Evolutionary conservation across 352 stramenopile species (phyloP), one percentile per base, ranked within the genome.

Genomic region (Saprolegnia diclina): DNA sequence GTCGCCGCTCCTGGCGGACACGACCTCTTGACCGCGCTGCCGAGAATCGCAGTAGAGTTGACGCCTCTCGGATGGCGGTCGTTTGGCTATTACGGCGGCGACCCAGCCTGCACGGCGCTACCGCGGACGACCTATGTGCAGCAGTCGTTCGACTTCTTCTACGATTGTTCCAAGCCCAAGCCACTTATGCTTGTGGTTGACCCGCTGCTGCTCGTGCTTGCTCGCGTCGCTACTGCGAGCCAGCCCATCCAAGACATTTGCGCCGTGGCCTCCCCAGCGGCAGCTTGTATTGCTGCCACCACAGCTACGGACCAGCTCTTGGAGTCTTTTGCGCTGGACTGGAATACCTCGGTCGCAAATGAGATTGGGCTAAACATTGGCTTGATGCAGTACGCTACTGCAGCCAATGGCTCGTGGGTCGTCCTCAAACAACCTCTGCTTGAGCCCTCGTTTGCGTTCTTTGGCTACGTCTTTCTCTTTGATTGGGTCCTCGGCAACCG

Each of bases 381-480:
- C 1, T 35, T 57, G 11, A 67, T 67, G 61, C 61, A 67, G 48
- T 67, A 55, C 21, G 37, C 61, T 10, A 38, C 61, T 19, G 18
- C 37, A 4, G 7, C 40, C 22, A 21, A 67, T 26, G 61, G 32
- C 18, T 18, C n/a, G 14, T 56, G 37, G 61, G 42, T 29, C 19
- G 11, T 67, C 16, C 24, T 67, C 18, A 22, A 22, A 11, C 57
- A 65, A 65, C 2, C 57, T 5, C 19, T 65, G 1, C 45, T 65
- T 5, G 52, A 40, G 11, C 13, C 42, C 42, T 67, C 35, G 61
- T 24, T 35, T 35, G 29, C 42, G 18, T 29, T 67, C 26, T 61
- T 38, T 48, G 61, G 61, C 38, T 67, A 38, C 38, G 5, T 22
- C 26, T 38, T 56, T n/a, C 19, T 67, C 1, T 54, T n/a, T n/a